Conservation (phyloP, 2,329 filamentous ascomycete species). For the Chalara sp. region DNA sequence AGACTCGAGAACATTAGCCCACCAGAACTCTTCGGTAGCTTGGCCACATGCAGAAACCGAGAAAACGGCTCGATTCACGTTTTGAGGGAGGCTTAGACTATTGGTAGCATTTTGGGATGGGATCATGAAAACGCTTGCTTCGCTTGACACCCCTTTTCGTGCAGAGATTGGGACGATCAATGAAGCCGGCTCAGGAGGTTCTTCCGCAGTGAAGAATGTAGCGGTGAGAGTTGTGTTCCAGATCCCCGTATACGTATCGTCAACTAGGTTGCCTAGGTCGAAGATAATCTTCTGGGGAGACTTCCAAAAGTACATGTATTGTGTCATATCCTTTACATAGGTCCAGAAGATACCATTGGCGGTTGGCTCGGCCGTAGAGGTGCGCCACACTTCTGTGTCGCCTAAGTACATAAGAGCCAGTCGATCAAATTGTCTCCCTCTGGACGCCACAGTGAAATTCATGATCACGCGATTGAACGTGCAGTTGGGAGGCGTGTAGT, state of each 20-base stretch:
- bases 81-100: constrained; percentile 55
- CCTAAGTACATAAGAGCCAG: constrained; percentile 69
- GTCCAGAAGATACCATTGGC: constrained; percentile 65
- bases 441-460: constrained; percentile 67
- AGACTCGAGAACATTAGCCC: constrained; percentile 65
- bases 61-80: constrained; percentile 63
- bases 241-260: constrained; percentile 62
- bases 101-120: constrained; percentile 56
- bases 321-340: constrained; percentile 73
- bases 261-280: constrained; percentile 68
- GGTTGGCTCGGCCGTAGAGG: constrained; percentile 75
- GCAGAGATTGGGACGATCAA: constrained; percentile 62
- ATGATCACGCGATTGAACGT: constrained; percentile 68
- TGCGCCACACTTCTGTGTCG: constrained; percentile 75
- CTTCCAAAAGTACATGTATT: constrained; percentile 62
- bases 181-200: constrained; percentile 46
- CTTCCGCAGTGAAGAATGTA: constrained; percentile 54
- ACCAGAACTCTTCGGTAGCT: constrained; percentile 77
- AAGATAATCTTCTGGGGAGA: constrained; percentile 69
- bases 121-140: constrained; percentile 60
- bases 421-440: constrained; percentile 70
- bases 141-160: constrained; percentile 39
- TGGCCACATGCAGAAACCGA: constrained; percentile 75
- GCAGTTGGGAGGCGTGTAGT: constrained; percentile 61
- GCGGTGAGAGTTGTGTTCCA: constrained; percentile 72